Evolutionary conservation across 2,329 filamentous ascomycete genomes (phyloP).

Genomic region (Diaporthe sp.): DNA sequence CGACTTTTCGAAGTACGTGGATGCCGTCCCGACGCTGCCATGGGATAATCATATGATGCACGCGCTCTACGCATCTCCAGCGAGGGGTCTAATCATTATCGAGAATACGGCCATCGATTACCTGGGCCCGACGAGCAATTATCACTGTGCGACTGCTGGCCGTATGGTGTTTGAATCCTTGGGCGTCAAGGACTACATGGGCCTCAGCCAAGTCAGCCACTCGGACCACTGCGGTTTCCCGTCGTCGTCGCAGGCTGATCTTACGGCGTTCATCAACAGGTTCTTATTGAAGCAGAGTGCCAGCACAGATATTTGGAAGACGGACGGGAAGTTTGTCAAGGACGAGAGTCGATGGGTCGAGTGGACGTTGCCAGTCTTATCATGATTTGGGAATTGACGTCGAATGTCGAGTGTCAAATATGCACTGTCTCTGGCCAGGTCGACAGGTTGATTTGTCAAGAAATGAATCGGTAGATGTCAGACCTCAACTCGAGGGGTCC

Average conservation of each 20-base stretch:
- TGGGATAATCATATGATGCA: constrained; percentile 14
- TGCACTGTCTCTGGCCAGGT: neutral
- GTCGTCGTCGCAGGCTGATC: neutral
- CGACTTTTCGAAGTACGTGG: constrained; percentile 48
- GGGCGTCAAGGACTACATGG: constrained; percentile 8
- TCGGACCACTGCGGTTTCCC: constrained; percentile 6
- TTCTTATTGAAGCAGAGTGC: neutral
- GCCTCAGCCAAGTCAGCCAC: constrained; percentile 16
- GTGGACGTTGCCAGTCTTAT: neutral
- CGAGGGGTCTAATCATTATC: neutral
- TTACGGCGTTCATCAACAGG: neutral
- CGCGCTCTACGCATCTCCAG: neutral
- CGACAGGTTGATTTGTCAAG: neutral
- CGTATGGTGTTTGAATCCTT: neutral
- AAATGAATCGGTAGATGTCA: neutral
- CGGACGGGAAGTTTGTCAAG: constrained; percentile 8
- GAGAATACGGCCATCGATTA: neutral
- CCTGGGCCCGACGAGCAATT: constrained; percentile 1
- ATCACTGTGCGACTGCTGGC: constrained; percentile 2
- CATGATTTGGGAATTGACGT: neutral
- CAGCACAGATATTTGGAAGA: neutral
- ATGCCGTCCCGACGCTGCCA: neutral
- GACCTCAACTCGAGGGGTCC: neutral
- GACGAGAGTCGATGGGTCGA: constrained; percentile 5
- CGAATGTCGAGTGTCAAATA: neutral